Conservation (phyloP, 129 eudicot genomes). For the Flaveria bidentis region DNA sequence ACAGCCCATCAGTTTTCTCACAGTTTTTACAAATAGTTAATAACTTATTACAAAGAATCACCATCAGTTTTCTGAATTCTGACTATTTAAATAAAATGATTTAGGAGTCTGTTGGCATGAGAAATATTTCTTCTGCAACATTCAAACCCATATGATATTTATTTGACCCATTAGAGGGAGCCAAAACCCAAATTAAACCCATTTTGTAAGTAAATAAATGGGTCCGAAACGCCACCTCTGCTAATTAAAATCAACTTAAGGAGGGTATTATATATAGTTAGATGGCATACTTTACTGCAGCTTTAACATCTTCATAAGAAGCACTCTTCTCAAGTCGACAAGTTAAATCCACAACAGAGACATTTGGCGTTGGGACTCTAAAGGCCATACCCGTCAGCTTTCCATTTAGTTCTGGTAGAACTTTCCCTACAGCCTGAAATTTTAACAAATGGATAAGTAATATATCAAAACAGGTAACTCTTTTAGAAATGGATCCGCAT, state of each 20-base stretch:
- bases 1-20: neutral
- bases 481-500: no score
- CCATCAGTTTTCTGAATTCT: neutral
- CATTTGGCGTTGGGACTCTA: constrained; percentile 93
- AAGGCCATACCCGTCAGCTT: constrained; percentile 99
- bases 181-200: neutral
- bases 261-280: constrained; percentile 9
- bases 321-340: constrained; percentile 95
- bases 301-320: constrained; percentile 90
- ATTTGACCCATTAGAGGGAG: neutral
- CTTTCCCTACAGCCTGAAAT: constrained; percentile 93
- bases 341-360: constrained; percentile 95
- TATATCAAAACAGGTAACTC: no score
- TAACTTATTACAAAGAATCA: neutral
- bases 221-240: neutral
- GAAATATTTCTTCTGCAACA: neutral
- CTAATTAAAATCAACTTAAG: neutral
- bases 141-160: neutral
- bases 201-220: neutral
- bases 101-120: neutral
- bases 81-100: neutral
- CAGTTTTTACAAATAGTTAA: neutral
- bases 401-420: constrained; percentile 89
- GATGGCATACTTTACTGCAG: constrained; percentile 73
- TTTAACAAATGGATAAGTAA: neutral